A percentile compares a stretch with the other conserved stretches of the same genome.
These are phyloP conservation scores for Camillea tinctor DNA, from an alignment of 2,329 filamentous ascomycete species.

Conservation along the genomic window DNA sequence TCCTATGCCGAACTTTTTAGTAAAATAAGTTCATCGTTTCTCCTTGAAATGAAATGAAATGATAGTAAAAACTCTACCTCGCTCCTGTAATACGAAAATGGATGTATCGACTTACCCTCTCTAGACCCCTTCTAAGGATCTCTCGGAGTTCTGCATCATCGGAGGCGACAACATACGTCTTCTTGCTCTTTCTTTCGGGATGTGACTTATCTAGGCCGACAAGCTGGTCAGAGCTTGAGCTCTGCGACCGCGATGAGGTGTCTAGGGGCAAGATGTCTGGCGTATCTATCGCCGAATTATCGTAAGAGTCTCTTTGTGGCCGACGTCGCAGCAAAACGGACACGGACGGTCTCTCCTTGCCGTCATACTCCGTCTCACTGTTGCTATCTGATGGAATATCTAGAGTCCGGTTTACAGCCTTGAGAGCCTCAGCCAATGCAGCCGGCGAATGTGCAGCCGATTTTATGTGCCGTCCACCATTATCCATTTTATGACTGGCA, in stretches of 20 bases:
- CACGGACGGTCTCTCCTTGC: conserved; percentile 6
- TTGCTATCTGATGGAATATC: conserved; percentile 21
- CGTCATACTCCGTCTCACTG: conserved; percentile 17
- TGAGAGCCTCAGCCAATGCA: conserved; percentile 17
- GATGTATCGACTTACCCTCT: conserved; percentile 24
- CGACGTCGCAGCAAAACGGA: conserved; percentile 22
- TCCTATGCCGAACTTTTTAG: conserved; percentile 11
- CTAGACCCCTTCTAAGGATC: conserved; percentile 32
- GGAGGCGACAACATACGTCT: conserved; percentile 28
- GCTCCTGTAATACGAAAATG: neutral
- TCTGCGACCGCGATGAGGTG: conserved; percentile 1
- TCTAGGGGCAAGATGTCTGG: conserved; percentile 24
- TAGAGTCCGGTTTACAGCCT: conserved; percentile 10
- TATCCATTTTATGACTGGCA: neutral
- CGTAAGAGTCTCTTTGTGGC: conserved; percentile 18
- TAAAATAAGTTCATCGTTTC: too few relatives aligned
- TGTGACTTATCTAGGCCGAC: conserved; percentile 3
- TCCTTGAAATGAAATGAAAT: too few relatives aligned
- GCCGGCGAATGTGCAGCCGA: conserved; percentile 9
- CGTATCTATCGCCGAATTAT: conserved; percentile 22
- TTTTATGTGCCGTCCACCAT: neutral
- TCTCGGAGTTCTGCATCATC: conserved; percentile 42
- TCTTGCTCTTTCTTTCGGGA: conserved; percentile 10
- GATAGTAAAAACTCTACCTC: conserved; percentile 18
- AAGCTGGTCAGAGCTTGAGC: conserved; percentile 12